Percentiles rank a stretch among this genome's conserved stretches.
These are phyloP conservation scores for Podaxis mareebaensis DNA, from an alignment of 768 basidiomycete genomes.

Conservation along the genomic window DNA sequence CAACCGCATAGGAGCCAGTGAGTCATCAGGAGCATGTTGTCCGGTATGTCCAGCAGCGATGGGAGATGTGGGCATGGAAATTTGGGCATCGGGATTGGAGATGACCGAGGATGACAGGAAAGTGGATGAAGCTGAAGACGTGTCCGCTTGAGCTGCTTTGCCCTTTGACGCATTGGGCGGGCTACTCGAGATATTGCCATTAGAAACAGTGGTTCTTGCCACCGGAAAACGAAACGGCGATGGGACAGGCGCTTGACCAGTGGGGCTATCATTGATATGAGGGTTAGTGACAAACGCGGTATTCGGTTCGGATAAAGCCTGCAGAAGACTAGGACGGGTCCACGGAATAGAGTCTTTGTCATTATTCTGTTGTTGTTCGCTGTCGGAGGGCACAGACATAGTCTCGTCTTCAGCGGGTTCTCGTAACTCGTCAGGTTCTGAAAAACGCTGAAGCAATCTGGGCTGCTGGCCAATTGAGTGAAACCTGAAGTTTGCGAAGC, in stretches of 20 bases:
- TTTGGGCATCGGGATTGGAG: neutral
- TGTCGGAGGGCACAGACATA: slow-evolving; percentile 7
- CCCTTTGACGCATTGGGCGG: neutral
- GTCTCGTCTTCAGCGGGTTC: neutral
- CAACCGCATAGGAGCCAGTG: neutral
- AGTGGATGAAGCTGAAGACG: neutral
- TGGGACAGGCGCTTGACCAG: neutral
- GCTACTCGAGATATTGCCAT: neutral
- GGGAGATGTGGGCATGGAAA: neutral
- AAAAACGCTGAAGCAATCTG: slow-evolving; percentile 3
- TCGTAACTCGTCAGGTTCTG: neutral
- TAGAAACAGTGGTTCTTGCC: neutral
- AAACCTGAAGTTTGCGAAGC: slow-evolving; percentile 11
- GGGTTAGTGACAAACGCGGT: neutral
- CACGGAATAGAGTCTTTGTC: neutral
- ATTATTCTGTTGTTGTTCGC: neutral
- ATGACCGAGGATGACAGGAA: neutral
- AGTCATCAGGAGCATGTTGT: neutral
- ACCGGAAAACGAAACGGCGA: neutral
- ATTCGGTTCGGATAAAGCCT: slow-evolving; percentile 1
- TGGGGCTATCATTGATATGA: neutral
- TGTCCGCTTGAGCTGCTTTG: neutral
- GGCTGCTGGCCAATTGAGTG: slow-evolving; percentile 12
- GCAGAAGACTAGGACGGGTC: neutral
- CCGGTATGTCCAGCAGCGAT: neutral